A percentile compares a stretch with the other conserved stretches of the same genome.
These are phyloP conservation scores for Entomortierella parvispora DNA, from an alignment of 192 early-diverging fungal species.

Conservation along the genomic window DNA sequence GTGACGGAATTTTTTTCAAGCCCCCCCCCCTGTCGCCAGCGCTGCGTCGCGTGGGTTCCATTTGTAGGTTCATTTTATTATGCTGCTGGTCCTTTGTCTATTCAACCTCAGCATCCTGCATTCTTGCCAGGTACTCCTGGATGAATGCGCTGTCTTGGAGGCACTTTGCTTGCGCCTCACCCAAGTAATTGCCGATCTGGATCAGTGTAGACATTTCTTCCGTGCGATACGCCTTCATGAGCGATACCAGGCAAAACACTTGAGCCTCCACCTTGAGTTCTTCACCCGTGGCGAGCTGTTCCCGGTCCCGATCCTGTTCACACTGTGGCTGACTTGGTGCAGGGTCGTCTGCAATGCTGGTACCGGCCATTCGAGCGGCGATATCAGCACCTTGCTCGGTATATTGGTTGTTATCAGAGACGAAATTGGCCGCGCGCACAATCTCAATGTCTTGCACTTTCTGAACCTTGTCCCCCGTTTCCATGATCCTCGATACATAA, in stretches of 20 bases:
- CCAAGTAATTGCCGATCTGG: conserved; percentile 15
- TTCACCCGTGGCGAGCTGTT: conserved; percentile 13
- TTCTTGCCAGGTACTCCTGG: conserved; percentile 26
- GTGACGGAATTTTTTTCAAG: too few relatives aligned
- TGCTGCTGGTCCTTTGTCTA: too few relatives aligned
- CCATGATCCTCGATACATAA: conserved; percentile 38
- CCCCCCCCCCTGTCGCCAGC: too few relatives aligned
- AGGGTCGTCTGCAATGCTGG: conserved; percentile 12
- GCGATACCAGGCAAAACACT: conserved; percentile 14
- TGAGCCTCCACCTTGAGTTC: conserved; percentile 22
- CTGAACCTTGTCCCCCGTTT: conserved; percentile 42
- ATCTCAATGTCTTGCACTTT: conserved; percentile 14
- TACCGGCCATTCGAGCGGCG: background rate
- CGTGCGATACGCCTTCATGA: conserved; percentile 29
- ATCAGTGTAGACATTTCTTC: conserved; percentile 37
- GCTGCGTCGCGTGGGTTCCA: too few relatives aligned
- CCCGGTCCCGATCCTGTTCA: conserved; percentile 16
- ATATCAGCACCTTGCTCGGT: too few relatives aligned
- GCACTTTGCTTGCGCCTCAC: conserved; percentile 23
- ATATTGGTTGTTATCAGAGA: background rate
- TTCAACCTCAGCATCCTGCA: conserved; percentile 13
- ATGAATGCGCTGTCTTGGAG: conserved; percentile 30
- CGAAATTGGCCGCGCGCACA: conserved; percentile 15
- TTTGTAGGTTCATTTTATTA: too few relatives aligned
- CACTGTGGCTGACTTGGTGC: conserved; percentile 20